Conservation (phyloP, 257 asterid genomes). For the Linaria vulgaris region DNA sequence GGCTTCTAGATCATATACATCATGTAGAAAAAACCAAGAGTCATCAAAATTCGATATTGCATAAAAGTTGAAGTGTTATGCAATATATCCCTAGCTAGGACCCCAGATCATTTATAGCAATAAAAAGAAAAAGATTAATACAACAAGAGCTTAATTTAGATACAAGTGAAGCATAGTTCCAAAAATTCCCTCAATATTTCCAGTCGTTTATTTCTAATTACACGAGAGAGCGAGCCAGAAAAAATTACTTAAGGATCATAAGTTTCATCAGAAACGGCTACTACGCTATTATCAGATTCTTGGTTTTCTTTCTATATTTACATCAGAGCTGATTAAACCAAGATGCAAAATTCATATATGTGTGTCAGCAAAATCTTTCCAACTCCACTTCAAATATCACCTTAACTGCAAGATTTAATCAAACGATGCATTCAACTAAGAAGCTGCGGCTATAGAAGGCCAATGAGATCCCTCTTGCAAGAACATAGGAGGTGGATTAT, state of each 20-base stretch:
- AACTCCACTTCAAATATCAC: constrained; percentile 20
- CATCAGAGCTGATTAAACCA: constrained; percentile 20
- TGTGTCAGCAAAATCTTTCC: constrained; percentile 27
- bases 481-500: constrained; percentile 29
- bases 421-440: constrained; percentile 29
- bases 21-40: too few species aligned
- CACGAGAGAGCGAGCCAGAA: neutral
- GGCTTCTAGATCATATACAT: too few species aligned
- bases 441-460: constrained; percentile 62
- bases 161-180: too few species aligned
- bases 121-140: too few species aligned
- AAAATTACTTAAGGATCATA: constrained; percentile 25
- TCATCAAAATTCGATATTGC: too few species aligned
- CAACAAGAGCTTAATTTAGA: too few species aligned
- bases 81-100: too few species aligned
- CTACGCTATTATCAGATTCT: constrained; percentile 23
- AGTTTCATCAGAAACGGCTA: constrained; percentile 6
- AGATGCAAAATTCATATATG: constrained; percentile 22
- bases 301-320: constrained; percentile 28
- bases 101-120: too few species aligned
- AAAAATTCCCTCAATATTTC: too few species aligned
- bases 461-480: constrained; percentile 39
- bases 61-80: too few species aligned
- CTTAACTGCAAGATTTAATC: neutral
- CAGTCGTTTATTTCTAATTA: too few species aligned